Evolutionary conservation across 805 yeast genomes (phyloP).

Genomic region (Yarrowia divulgata): DNA sequence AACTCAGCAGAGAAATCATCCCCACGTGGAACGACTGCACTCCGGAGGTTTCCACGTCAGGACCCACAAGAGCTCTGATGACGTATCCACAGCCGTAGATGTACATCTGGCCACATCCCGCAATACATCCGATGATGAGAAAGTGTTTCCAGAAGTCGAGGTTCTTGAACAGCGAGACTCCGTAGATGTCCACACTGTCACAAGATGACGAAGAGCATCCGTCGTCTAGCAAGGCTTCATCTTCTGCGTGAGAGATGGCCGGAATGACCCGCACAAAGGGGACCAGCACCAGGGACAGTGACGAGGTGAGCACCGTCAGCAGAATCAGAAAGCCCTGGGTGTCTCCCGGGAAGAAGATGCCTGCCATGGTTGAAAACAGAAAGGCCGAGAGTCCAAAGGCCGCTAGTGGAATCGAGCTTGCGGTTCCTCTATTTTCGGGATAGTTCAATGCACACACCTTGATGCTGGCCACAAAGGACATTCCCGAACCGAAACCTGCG

Average conservation of each 20-base stretch:
- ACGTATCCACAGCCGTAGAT: conserved; percentile 77
- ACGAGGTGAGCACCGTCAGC: conserved; percentile 55
- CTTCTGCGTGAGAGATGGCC: conserved; percentile 1
- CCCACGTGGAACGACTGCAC: conserved; percentile 70
- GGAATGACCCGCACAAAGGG: conserved; percentile 51
- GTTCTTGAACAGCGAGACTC: conserved; percentile 41
- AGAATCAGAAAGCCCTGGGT: conserved; percentile 62
- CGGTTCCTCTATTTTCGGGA: conserved; percentile 54
- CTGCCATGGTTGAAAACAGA: conserved; percentile 64
- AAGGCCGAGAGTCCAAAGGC: conserved; percentile 55
- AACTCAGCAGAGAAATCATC: conserved; percentile 68
- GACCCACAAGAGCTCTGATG: conserved; percentile 57
- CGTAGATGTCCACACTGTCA: conserved; percentile 44
- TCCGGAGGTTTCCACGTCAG: conserved; percentile 38
- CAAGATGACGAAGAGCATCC: conserved; percentile 24
- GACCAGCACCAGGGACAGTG: conserved; percentile 64
- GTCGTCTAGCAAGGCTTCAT: conserved; percentile 12
- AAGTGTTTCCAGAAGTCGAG: conserved; percentile 45
- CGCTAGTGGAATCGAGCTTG: conserved; percentile 27
- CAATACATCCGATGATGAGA: conserved; percentile 58
- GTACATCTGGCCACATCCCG: conserved; percentile 77
- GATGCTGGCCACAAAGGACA: conserved; percentile 66
- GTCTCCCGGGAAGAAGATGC: conserved; percentile 62
- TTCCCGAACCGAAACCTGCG: conserved; percentile 73
- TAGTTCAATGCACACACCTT: conserved; percentile 76